Evolutionary conservation across 768 basidiomycete genomes (phyloP).

Genomic region (Fistulinella prunicolor): DNA sequence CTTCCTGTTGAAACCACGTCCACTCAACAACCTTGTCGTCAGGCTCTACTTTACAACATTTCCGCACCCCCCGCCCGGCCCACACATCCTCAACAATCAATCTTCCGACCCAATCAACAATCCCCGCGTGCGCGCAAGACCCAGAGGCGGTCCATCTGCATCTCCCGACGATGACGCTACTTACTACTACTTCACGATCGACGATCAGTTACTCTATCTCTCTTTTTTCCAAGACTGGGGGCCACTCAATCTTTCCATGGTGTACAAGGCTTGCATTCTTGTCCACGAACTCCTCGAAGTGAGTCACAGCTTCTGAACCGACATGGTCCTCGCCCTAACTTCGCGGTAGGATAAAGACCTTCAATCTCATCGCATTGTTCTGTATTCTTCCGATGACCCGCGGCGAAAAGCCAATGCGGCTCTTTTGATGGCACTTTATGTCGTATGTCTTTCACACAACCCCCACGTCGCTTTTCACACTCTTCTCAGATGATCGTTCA

Average conservation of each 20-base stretch:
- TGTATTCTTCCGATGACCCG: slow-evolving; percentile 87
- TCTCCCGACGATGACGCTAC: slow-evolving; percentile 72
- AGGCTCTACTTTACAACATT: slow-evolving; percentile 92
- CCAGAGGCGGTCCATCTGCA: slow-evolving; percentile 55
- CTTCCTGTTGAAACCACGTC: slow-evolving; percentile 9
- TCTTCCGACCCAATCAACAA: slow-evolving; percentile 49
- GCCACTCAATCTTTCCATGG: slow-evolving; percentile 88
- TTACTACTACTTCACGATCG: slow-evolving; percentile 91
- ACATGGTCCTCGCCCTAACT: slow-evolving; percentile 23
- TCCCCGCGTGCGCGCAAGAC: slow-evolving; percentile 61
- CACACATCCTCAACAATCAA: slow-evolving; percentile 61
- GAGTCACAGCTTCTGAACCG: slow-evolving; percentile 19
- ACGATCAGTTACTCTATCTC: slow-evolving; percentile 88
- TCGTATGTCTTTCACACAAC: slow-evolving; percentile 51
- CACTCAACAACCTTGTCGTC: slow-evolving; percentile 7
- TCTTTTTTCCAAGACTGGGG: slow-evolving; percentile 97
- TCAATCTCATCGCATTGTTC: slow-evolving; percentile 67
- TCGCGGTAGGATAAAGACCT: slow-evolving; percentile 67
- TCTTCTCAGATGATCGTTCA: slow-evolving; percentile 82
- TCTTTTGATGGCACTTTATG: slow-evolving; percentile 88
- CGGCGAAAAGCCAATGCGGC: slow-evolving; percentile 91
- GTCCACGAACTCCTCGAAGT: slow-evolving; percentile 89
- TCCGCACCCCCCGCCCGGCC: slow-evolving; percentile 66
- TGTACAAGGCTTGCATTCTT: slow-evolving; percentile 88
- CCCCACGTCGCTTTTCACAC: slow-evolving; percentile 17